Conservation (phyloP, 208 protist species). For the Novymonas esmeraldas region DNA sequence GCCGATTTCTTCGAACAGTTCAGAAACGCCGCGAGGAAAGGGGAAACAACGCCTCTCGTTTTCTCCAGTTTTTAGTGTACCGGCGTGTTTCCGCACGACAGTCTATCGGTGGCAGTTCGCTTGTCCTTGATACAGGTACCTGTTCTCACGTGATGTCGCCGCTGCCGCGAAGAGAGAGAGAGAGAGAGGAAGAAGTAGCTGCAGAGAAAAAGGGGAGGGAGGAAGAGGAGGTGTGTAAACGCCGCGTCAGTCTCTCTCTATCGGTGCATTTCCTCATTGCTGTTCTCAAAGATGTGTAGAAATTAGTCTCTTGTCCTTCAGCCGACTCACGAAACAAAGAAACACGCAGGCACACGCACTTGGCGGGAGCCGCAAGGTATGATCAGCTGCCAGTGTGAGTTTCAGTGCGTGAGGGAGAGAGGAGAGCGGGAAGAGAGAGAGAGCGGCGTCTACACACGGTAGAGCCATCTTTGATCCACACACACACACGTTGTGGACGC, state of each 20-base stretch:
- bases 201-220: background rate
- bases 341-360: no score
- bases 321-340: no score
- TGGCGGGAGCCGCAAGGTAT: no score
- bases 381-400: no score
- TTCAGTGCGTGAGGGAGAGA: slow-evolving; percentile 1
- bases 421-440: background rate
- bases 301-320: no score
- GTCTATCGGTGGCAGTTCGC: background rate
- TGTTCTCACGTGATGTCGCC: no score
- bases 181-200: background rate
- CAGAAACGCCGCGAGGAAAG: background rate
- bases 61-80: background rate
- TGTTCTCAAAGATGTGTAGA: no score
- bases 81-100: background rate
- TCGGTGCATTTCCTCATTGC: no score
- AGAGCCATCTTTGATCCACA: background rate
- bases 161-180: background rate
- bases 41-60: background rate
- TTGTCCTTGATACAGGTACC: no score
- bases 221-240: no score
- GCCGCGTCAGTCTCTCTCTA: no score
- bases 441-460: background rate
- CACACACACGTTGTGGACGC: background rate
- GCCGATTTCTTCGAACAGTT: no score